phyloP scores from a whole-genome alignment of 2,329 filamentous ascomycete species.

The Esteya vermicola region DNA sequence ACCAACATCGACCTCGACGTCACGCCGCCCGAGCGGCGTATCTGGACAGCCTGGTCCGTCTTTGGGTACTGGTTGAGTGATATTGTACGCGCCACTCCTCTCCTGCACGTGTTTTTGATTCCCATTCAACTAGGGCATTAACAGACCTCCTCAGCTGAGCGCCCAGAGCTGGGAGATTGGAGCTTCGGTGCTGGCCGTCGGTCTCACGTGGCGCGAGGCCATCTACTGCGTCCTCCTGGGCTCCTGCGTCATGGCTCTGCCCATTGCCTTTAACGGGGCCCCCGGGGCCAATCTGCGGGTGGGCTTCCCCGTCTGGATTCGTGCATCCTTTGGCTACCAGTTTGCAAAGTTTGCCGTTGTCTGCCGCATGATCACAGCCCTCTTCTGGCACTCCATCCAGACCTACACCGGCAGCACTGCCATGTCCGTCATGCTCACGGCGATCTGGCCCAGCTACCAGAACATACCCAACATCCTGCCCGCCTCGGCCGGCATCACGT shows the following conservation, averaged over 20 bases:
- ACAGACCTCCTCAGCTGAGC: no score
- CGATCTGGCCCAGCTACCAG: conserved; percentile 26
- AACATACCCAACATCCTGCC: conserved; percentile 26
- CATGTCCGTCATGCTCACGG: conserved; percentile 17
- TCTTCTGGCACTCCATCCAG: conserved; percentile 22
- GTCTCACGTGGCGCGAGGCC: no score
- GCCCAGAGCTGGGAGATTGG: no score
- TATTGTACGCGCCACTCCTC: no score
- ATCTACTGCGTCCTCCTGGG: no score
- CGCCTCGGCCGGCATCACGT: conserved; percentile 28
- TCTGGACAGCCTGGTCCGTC: no score
- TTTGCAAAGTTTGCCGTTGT: conserved; percentile 16
- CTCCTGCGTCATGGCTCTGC: conserved; percentile 40
- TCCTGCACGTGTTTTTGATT: no score
- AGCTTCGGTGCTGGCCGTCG: no score
- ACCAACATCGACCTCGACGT: no score
- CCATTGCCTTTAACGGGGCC: conserved; percentile 29
- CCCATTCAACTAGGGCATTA: no score
- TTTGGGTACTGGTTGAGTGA: no score
- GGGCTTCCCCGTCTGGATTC: conserved; percentile 22
- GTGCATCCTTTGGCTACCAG: conserved; percentile 18
- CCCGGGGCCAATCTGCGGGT: conserved; percentile 28
- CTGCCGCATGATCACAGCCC: conserved; percentile 15
- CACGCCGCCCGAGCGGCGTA: no score
- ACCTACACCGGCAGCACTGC: conserved; percentile 17